Conservation (phyloP, 1,139 yeast species). For the Kodamaea derodonti region DNA sequence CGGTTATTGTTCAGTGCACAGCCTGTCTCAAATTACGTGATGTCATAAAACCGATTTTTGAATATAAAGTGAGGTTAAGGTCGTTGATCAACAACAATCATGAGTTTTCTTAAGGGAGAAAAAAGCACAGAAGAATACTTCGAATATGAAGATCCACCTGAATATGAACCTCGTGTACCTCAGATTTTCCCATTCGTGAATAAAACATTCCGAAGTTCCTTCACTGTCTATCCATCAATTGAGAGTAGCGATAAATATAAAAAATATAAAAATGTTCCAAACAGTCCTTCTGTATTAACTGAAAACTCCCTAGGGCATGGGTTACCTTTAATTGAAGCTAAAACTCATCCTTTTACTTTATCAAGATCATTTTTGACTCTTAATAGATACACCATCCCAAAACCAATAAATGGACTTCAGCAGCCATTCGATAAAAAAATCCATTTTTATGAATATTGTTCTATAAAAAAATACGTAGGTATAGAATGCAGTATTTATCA, state of each 20-base stretch:
- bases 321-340: not conserved
- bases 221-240: not conserved
- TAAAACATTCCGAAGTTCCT: not conserved
- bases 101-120: no score
- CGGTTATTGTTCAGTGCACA: no score
- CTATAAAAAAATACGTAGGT: slow-evolving; percentile 4
- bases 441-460: slow-evolving; percentile 5
- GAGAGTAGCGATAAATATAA: not conserved
- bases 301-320: not conserved
- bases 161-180: not conserved
- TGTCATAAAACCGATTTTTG: no score
- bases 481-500: slow-evolving; percentile 5
- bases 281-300: not conserved
- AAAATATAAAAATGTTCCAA: not conserved
- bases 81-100: no score
- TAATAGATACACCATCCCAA: slow-evolving; percentile 1
- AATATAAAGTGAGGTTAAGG: no score
- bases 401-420: not conserved
- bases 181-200: not conserved
- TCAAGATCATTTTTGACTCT: slow-evolving; percentile 6
- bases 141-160: slow-evolving; percentile 1
- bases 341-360: not conserved
- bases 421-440: slow-evolving; percentile 3
- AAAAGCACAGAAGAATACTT: no score
- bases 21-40: no score